phyloP scores from a whole-genome alignment of 176 grass and related monocot species.

The Zoysia pacifica region DNA sequence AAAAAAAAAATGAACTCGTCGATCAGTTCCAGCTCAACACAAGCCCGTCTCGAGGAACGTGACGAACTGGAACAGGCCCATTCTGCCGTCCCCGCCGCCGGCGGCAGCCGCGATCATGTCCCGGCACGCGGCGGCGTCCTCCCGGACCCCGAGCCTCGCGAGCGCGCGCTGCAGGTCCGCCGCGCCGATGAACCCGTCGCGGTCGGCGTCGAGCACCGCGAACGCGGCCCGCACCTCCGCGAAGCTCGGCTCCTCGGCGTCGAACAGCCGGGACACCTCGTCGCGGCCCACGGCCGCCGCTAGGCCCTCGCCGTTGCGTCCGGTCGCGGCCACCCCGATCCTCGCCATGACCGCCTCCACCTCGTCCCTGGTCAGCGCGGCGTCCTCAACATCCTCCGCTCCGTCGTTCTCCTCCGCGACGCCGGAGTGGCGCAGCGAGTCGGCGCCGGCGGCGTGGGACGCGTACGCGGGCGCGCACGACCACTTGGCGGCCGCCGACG shows the following conservation, averaged over 20 bases:
- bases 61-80: conserved; percentile 65
- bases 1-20: no score
- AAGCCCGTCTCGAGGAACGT: conserved; percentile 46
- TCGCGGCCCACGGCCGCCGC: conserved; percentile 17
- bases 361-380: conserved; percentile 34
- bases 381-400: neutral
- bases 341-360: conserved; percentile 54
- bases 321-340: conserved; percentile 28
- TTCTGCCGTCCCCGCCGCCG: conserved; percentile 28
- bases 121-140: conserved; percentile 54
- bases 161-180: conserved; percentile 59
- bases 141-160: conserved; percentile 53
- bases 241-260: conserved; percentile 78
- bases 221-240: conserved; percentile 66
- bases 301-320: conserved; percentile 11
- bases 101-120: conserved; percentile 50
- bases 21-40: neutral
- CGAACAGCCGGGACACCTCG: conserved; percentile 56
- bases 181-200: conserved; percentile 74
- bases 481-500: conserved; percentile 24
- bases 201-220: conserved; percentile 63
- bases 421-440: neutral
- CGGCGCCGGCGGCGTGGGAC: no score
- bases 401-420: no score
- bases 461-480: neutral